Evolutionary conservation across 495 filamentous ascomycete genomes (phyloP), one percentile per base, ranked within the genome.

Genomic region (Trichocladium antarcticum): DNA sequence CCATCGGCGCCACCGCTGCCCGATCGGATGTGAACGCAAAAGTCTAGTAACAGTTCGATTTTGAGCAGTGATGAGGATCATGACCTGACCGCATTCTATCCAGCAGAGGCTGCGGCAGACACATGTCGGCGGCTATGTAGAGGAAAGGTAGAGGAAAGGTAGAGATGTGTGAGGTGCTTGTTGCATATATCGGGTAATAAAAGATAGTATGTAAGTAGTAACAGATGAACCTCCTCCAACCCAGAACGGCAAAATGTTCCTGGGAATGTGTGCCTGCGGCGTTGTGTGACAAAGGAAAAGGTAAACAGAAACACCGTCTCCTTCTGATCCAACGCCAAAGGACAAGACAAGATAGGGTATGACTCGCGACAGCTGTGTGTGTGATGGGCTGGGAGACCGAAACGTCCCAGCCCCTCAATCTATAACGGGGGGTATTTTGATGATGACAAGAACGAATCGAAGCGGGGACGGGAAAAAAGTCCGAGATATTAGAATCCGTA

Each of bases 381-480:
- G 7, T 32, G 31, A 11, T 32, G 31, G 10, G 12, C 31, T 5
- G 31, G 31, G 31, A 2, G 4, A 11, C 31, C 2, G 3, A 10
- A 32, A 32, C 12, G 27, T 5, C 27, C 34, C 28, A 29, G 31
- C 32, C 48, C 27, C 31, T 37, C 43, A 53, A 46, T 53, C 50
- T 52, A 47, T 53, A 52, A 45, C 37, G 19, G 49, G 24, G 47
- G 29, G 49, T 48, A 45, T 44, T 54, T 17, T 19, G 27, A 43
- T 29, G 38, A 32, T 50, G 37, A 24, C 36, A 49, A 40, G 46
- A 45, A 45, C 20, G 39, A 49, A 21, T 16, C 11, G 16, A 51
- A 47, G 17, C 47, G 31, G 47, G 40, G 22, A 15, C 16, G 28
- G 28, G 38, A 55, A 29, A 38, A 29, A 40, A 37, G 20, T 35